Conservation (phyloP, 2,329 filamentous ascomycete genomes). For the Aspergillus felis region DNA sequence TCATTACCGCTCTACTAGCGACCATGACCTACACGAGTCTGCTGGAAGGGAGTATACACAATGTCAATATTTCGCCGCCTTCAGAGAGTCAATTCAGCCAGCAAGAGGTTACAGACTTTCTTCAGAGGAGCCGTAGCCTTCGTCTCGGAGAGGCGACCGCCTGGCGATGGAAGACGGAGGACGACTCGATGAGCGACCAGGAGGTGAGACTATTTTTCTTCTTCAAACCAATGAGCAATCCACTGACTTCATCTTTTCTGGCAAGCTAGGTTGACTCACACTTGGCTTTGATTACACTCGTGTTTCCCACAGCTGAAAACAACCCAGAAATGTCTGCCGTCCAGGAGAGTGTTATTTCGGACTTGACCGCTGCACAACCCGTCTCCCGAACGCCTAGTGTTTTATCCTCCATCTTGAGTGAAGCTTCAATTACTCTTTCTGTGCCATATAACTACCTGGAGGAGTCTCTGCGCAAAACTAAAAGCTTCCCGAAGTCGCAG, state of each 20-base stretch:
- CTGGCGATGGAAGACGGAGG: conserved; percentile 85
- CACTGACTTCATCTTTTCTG: conserved; percentile 8
- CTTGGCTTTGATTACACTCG: no score
- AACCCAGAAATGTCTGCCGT: no score
- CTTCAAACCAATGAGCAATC: neutral
- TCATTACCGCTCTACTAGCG: conserved; percentile 80
- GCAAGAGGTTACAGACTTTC: conserved; percentile 73
- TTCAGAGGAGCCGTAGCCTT: conserved; percentile 74
- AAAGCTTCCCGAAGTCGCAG: no score
- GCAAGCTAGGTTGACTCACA: conserved; percentile 25
- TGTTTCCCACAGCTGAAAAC: no score
- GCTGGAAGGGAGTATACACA: conserved; percentile 83
- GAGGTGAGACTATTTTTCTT: conserved; percentile 25
- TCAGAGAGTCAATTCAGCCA: conserved; percentile 47
- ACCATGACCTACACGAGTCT: conserved; percentile 93
- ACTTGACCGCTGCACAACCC: no score
- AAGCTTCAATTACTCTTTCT: no score
- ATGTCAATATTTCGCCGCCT: conserved; percentile 44
- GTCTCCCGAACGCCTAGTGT: no score
- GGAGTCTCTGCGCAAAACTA: no score
- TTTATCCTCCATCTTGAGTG: no score
- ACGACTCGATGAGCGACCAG: conserved; percentile 45
- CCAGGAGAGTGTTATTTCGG: no score
- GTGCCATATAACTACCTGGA: no score
- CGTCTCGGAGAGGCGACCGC: conserved; percentile 69